Percentiles rank a stretch among this genome's conserved stretches.
Evolutionary conservation across 2,329 filamentous ascomycete species (phyloP).

Genomic region (Thyridium curvatum): DNA sequence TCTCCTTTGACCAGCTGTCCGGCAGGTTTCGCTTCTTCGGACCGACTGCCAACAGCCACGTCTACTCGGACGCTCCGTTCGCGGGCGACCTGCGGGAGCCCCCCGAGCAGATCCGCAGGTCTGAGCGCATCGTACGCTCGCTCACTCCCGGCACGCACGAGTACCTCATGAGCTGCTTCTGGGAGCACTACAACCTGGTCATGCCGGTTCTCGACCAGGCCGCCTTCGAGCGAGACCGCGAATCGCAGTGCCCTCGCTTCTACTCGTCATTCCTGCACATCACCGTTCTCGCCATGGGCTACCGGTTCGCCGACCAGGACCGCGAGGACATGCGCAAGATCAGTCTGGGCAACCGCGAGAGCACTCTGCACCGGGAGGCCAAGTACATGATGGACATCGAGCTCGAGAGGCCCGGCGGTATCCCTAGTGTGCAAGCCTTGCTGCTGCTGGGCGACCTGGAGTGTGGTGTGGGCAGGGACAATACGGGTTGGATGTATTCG

Average conservation of each 20-base stretch:
- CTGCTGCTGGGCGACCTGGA: constrained; percentile 46
- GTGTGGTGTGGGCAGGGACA: constrained; percentile 46
- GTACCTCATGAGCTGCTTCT: constrained; percentile 45
- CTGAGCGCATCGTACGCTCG: constrained; percentile 39
- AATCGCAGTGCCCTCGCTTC: constrained; percentile 37
- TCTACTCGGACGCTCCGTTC: constrained; percentile 33
- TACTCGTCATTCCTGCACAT: constrained; percentile 48
- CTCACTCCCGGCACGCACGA: constrained; percentile 40
- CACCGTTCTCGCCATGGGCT: constrained; percentile 44
- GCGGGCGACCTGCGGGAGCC: constrained; percentile 29
- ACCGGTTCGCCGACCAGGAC: constrained; percentile 40
- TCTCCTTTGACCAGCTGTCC: constrained; percentile 44
- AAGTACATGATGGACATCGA: constrained; percentile 48
- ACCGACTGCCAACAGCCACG: constrained; percentile 45
- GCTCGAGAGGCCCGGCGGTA: constrained; percentile 43
- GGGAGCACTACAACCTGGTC: constrained; percentile 43
- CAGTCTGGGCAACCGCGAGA: constrained; percentile 38
- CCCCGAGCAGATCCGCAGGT: constrained; percentile 37
- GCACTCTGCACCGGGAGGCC: constrained; percentile 45
- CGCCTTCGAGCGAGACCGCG: constrained; percentile 40
- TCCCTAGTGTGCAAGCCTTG: constrained; percentile 45
- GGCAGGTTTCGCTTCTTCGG: constrained; percentile 46
- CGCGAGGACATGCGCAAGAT: constrained; percentile 42
- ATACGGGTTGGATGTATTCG: constrained; percentile 48
- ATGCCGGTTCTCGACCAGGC: constrained; percentile 41